Evolutionary conservation across 805 yeast species (phyloP).

Genomic region (Candida taoyuanica): DNA sequence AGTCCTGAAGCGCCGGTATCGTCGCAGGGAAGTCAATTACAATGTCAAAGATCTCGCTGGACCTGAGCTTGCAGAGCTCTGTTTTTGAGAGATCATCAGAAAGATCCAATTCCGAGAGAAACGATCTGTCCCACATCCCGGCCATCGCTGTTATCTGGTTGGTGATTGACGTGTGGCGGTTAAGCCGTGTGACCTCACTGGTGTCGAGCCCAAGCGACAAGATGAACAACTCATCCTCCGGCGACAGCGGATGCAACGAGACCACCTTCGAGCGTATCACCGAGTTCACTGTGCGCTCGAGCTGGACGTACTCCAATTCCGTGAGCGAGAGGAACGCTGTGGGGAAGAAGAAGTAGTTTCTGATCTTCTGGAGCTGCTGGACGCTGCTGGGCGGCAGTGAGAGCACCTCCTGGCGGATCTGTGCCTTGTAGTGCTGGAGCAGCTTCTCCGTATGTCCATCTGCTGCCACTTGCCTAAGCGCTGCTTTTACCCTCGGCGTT

Average conservation of each 20-base stretch:
- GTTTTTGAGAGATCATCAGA: conserved; percentile 8
- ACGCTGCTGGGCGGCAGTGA: conserved; percentile 1
- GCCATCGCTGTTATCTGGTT: conserved; percentile 6
- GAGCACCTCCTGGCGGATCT: conserved; percentile 16
- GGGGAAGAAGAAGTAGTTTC: conserved; percentile 23
- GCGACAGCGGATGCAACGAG: conserved; percentile 1
- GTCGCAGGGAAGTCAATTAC: conserved; percentile 51
- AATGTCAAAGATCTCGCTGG: conserved; percentile 54
- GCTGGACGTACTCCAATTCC: conserved; percentile 9
- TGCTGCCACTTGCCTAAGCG: conserved; percentile 16
- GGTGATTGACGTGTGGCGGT: conserved; percentile 10
- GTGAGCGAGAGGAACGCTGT: conserved; percentile 14
- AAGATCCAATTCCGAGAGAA: conserved; percentile 10
- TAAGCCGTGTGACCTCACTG: conserved; percentile 9
- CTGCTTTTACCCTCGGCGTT: conserved; percentile 19
- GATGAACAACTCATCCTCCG: conserved; percentile 15
- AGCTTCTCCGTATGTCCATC: conserved; percentile 8
- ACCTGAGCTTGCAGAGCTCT: conserved; percentile 37
- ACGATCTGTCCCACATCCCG: conserved; percentile 18
- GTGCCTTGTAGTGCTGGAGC: conserved; percentile 13
- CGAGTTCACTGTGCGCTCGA: conserved; percentile 20
- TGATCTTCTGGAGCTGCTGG: conserved; percentile 13
- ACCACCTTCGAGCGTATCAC: conserved; percentile 12
- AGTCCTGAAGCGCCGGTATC: conserved; percentile 49
- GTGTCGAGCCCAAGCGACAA: conserved; percentile 21